A percentile compares a stretch with the other conserved stretches of the same genome.
phyloP scores from a whole-genome alignment of 139 green algal genomes.

The Eudorina sp. region DNA sequence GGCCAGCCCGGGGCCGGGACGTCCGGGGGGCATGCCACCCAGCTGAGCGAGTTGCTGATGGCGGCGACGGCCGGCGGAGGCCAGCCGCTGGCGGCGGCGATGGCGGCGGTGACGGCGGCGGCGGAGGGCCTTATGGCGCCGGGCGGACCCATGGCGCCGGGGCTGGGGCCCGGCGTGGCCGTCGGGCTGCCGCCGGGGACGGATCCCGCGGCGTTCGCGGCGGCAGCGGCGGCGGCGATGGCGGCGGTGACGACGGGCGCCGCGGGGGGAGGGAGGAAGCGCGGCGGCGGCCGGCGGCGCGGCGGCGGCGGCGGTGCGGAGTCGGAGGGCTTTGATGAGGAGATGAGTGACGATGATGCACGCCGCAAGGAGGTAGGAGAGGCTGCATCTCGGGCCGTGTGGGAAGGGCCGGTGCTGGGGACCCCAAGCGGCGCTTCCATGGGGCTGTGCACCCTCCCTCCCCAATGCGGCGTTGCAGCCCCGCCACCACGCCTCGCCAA shows the following conservation, averaged over 20 bases:
- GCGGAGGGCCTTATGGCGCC: slow-evolving; percentile 17
- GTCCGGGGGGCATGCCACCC: not conserved
- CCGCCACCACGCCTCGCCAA: too few relatives aligned
- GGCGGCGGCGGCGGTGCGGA: not conserved
- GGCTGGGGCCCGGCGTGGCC: not conserved
- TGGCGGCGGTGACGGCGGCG: not conserved
- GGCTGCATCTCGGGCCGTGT: not conserved
- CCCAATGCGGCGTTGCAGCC: too few relatives aligned
- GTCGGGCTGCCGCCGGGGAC: not conserved
- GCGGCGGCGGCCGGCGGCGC: not conserved
- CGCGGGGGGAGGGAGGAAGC: not conserved
- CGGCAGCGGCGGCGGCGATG: not conserved
- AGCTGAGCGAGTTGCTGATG: slow-evolving; percentile 30
- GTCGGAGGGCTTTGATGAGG: slow-evolving; percentile 19
- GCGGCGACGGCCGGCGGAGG: not conserved
- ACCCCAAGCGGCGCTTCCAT: too few relatives aligned
- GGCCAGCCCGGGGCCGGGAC: too few relatives aligned
- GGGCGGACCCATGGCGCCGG: not conserved
- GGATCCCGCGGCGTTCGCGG: not conserved
- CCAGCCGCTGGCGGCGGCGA: slow-evolving; percentile 31
- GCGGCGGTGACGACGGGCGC: not conserved
- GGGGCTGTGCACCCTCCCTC: not conserved
- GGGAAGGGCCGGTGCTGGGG: too few relatives aligned
- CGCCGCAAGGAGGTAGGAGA: slow-evolving; percentile 4
- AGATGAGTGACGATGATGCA: slow-evolving; percentile 22